Evolutionary conservation across 2,329 filamentous ascomycete genomes (phyloP), one percentile per base, ranked within the genome.

Genomic region (Fusarium newnesense): DNA sequence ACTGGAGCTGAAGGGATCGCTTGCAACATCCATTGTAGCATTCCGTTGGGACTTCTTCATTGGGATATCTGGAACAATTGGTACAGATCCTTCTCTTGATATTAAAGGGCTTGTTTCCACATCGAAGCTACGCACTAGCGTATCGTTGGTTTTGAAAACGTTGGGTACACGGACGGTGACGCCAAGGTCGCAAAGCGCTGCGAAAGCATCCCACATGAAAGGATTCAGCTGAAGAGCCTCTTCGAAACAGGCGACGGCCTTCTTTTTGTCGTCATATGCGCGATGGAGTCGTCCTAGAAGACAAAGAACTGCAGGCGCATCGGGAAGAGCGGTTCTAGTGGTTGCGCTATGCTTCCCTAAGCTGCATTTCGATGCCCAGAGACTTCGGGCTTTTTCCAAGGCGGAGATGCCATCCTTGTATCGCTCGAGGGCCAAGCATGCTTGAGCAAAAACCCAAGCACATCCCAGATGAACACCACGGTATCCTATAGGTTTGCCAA

Each of bases 141-240:
- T 69, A 26, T 90, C 88, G 68, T 88, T 94, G 76, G 93, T 84
- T 79, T 91, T 94, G 84, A 97, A 99, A 70, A 98, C 93, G 78
- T 97, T 97, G 32, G 91, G 89, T 15, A 96, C 91, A 63, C 93
- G 91, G 61, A 98, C 88, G 74, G 91, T 91, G 49, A 94, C 92
- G 8, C 94, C 94, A 91, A 90, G 94, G 79, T 98, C 95, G 80
- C 95, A 97, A 12, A 99, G 87, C 21, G 90, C 92, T 28, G 92
- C 91, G 78, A 98, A 98, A 1, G 96, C 95, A 85, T 99, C 96
- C 96, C 96, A 99, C 89, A 97, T 96, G 82, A 98, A 96, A 4
- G 96, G 95, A 78, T 98, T 99, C 61, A 91, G 82, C 83, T 95
- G 97, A 77, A 99, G 85, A 10, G 95, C 91, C 68, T 97, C 94